Base-by-base conservation (phyloP, 2,329 filamentous ascomycete species). In the Hymenoscyphus fraxineus region DNA sequence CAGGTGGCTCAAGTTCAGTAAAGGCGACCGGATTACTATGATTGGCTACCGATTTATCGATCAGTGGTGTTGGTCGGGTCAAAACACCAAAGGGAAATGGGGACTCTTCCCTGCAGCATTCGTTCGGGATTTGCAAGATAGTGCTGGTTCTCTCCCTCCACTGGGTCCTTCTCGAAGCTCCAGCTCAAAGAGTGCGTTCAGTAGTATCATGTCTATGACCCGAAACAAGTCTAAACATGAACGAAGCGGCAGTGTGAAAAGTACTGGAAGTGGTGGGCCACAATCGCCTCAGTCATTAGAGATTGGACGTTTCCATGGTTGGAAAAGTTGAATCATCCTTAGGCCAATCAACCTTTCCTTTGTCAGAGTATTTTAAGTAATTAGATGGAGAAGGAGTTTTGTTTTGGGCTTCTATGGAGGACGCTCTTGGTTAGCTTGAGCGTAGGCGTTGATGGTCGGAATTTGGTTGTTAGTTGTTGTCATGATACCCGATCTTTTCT, bases 21-120 rank as follows among this genome's bases (percentile, higher is more conserved):
- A 70, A 54, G 72, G 72, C 6, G 73, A 75, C n/a, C 69, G 58
- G 19, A 73, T 75, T 4, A 65, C 55, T 3, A 67, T 63, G 35
- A 68, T 75, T n/a, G 71, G 70, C 0, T 75, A 70, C 58, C 64
- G 66, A 22, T 74, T 64, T 47, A 61, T 64, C 55, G 73, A 75
- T 58, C 70, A 73, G 35, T 75, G 73, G 73, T 75, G 72, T 58
- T 75, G 70, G 69, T 71, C 69, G 4, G 73, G 73, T 10, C 67
- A 71, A 47, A 72, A 65, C 2, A 64, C 61, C 1, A 73, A 73
- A 57, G 72, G 73, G 1, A 73, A 74, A 66, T 75, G 69, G 69
- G 73, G 73, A 2, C 35, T 75, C 1, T 75, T 75, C 51, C 73
- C 73, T 1, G 59, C 61, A 1, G 38, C 66, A 7, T 75, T 75